Evolutionary conservation across 345 rosid genomes (phyloP), one percentile per base, ranked within the genome.

Genomic region (Lagerstroemia speciosa): DNA sequence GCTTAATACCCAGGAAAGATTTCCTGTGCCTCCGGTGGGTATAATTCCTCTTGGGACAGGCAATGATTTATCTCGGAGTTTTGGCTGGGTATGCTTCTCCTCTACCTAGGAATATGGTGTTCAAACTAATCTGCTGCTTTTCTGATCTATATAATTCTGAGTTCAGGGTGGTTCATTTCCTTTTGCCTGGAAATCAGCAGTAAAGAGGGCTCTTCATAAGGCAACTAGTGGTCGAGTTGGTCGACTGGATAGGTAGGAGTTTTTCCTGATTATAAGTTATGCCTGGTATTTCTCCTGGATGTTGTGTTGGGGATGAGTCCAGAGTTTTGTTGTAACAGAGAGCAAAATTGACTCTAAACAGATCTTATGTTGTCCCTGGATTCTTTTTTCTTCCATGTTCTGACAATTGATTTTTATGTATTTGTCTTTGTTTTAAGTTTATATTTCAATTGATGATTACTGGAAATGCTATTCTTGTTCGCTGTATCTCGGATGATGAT

Each of bases 11-110:
- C 83, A 77, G 71, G 82, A 77, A 46, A 73, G 90, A 46, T 76
- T 63, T 67, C 94, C 96, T 22, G 84, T 88, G 78, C 99, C 97
- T 81, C 97, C 94, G 0, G 88, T 95, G 29, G 80, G 91, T n/a
- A 78, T 95, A 65, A 84, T 95, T 78, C 97, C 99, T 60, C 96
- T 92, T 14, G 99, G 98, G 69, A 92, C 98, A 0, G 98, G 99
- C 68, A 95, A 95, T 69, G 98, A 95, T 75, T 82, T 95, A 46
- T 77, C 99, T 5, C 84, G 97, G 85, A 90, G 94, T 79, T 95
- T 95, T 69, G 92, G 98, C 69, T 95, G 97, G 98, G 99, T 95
- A 82, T 76, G 89, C 40, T 78, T 66, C 72, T 64, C 52, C 50
- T 66, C 46, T 62, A 27, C 63, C 16, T 69, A 33, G 30, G 43